phyloP scores from a whole-genome alignment of 176 grass and related monocot species.

The Alopecurus myosuroides region DNA sequence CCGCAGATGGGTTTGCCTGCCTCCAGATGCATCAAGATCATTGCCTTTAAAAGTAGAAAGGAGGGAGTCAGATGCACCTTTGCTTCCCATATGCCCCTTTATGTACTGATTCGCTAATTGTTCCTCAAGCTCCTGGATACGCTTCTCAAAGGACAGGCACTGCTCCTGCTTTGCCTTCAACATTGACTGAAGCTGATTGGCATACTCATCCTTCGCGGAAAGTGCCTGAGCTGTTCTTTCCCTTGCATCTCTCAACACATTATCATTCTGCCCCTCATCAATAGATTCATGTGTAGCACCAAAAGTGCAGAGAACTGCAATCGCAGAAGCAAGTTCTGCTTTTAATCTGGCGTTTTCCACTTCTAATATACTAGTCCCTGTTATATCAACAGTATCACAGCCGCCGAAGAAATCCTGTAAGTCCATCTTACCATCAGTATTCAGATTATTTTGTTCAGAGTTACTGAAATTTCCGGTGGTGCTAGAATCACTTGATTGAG shows the following conservation, averaged over 20 bases:
- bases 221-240: conserved; percentile 79
- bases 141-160: conserved; percentile 72
- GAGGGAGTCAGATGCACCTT: conserved; percentile 48
- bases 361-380: conserved; percentile 90
- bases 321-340: conserved; percentile 89
- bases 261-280: conserved; percentile 58
- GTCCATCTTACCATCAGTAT: conserved; percentile 56
- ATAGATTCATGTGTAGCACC: conserved; percentile 60
- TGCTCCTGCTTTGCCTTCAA: conserved; percentile 60
- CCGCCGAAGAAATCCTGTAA: conserved; percentile 53
- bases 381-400: conserved; percentile 66
- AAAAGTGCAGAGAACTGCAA: conserved; percentile 63
- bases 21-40: conserved; percentile 47
- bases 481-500: conserved; percentile 31
- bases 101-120: conserved; percentile 72
- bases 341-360: conserved; percentile 93
- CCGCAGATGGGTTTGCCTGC: conserved; percentile 43
- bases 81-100: conserved; percentile 56
- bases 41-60: conserved; percentile 54
- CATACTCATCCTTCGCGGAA: conserved; percentile 72
- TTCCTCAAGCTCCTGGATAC: conserved; percentile 86
- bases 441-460: conserved; percentile 42
- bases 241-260: conserved; percentile 49
- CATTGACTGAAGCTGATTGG: conserved; percentile 64
- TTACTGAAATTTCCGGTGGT: conserved; percentile 35